A percentile compares a stretch with the other conserved stretches of the same genome.
Conservation (phyloP, 2,329 filamentous ascomycete species). For the Fusarium solani-melongenae region DNA sequence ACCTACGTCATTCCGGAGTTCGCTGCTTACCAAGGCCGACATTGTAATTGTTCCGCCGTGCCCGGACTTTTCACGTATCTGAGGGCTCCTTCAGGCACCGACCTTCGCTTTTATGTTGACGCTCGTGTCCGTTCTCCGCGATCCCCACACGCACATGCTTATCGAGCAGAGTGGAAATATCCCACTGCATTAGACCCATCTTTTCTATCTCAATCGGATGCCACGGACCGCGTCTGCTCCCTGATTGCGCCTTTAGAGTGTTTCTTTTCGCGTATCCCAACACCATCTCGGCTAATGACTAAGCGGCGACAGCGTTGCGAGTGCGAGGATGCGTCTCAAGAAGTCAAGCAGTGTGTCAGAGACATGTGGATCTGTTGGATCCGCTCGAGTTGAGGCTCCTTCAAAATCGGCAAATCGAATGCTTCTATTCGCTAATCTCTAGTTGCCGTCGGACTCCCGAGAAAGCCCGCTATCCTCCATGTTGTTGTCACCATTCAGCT, state of each 20-base stretch:
- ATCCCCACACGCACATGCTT: neutral
- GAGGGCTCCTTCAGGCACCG: neutral
- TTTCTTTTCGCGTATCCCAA: neutral
- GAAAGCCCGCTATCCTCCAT: conserved; percentile 8
- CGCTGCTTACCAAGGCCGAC: neutral
- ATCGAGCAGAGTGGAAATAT: neutral
- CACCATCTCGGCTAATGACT: neutral
- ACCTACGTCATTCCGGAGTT: neutral
- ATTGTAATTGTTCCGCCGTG: neutral
- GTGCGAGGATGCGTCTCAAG: neutral
- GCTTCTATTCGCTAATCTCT: neutral
- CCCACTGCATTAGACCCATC: neutral
- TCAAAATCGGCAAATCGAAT: neutral
- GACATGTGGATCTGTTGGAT: conserved; percentile 6
- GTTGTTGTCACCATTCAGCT: neutral
- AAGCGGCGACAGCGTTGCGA: conserved; percentile 1
- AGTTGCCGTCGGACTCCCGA: conserved; percentile 4
- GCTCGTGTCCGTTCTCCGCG: neutral
- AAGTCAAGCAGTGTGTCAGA: neutral
- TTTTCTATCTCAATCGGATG: neutral
- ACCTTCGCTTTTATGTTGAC: neutral
- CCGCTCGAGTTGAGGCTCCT: neutral
- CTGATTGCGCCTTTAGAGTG: neutral
- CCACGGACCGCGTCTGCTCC: neutral
- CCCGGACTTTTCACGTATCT: neutral